Percentiles rank a stretch among this genome's conserved stretches.
Evolutionary conservation across 495 filamentous ascomycete genomes (phyloP).

Genomic region (Penicillium angulare): DNA sequence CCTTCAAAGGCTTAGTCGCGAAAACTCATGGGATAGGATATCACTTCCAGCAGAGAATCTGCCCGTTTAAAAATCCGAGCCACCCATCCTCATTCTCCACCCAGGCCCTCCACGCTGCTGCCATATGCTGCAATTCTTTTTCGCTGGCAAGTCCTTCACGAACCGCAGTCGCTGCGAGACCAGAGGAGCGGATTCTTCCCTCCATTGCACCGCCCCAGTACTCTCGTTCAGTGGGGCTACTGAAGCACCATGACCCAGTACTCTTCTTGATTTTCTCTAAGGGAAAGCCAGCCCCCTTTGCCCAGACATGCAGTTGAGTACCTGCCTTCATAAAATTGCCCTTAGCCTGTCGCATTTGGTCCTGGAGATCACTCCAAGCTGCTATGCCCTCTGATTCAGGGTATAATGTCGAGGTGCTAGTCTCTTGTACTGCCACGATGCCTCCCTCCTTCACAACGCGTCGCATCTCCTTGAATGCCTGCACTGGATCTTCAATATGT

Average conservation of each 20-base stretch:
- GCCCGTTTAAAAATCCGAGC: background rate
- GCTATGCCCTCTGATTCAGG: background rate
- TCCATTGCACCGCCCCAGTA: background rate
- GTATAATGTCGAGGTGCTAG: background rate
- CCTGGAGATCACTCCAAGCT: background rate
- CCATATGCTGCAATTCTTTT: background rate
- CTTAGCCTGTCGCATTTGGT: background rate
- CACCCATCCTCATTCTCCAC: background rate
- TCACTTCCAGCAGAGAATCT: background rate
- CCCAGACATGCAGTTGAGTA: background rate
- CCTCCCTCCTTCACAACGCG: background rate
- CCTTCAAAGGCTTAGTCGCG: background rate
- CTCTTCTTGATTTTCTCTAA: background rate
- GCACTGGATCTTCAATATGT: background rate
- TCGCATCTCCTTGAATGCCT: background rate
- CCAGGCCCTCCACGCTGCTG: background rate
- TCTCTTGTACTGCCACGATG: background rate
- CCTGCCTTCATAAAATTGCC: background rate
- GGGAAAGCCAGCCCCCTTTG: background rate
- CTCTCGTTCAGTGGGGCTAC: conserved; percentile 1
- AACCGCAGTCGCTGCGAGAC: background rate
- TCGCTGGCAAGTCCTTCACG: background rate
- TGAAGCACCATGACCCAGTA: conserved; percentile 3
- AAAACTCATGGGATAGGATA: background rate
- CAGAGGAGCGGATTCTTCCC: background rate